Evolutionary conservation across 1,139 yeast species (phyloP), one percentile per base, ranked within the genome.

Genomic region (Citeromyces hawaiiensis): DNA sequence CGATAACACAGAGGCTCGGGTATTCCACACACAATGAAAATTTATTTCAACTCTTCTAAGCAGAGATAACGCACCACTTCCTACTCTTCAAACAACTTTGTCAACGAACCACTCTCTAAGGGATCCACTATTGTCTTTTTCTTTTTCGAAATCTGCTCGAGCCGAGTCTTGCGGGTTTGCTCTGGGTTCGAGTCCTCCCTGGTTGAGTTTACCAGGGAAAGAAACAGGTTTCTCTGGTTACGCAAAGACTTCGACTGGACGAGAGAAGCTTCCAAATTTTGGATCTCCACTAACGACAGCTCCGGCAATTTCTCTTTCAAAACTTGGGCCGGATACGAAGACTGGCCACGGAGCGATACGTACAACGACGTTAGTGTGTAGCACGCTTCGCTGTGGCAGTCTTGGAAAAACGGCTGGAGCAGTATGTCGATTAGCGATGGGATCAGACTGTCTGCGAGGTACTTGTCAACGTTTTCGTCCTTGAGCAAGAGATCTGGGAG

Each of bases 371-470:
- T 83, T 44, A 88, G 68, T 1, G 94, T 85, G 45, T 83, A 79
- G 7, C 94, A 91, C 1, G 94, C 95, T 56, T 91, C 98, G 18
- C 82, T 73, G 49, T 87, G 94, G 1, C 93, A 83, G 50, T 91
- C 97, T 37, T 74, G 72, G 56, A 83, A 86, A 48, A 85, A 81
- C 42, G 78, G 81, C 52, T 85, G 94, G 43, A 72, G 65, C 40
- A 91, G 62, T 4, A 88, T 76, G 30, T 58, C 57, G 16, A 72
- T 49, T 39, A 73, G 59, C 0, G 75, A 56, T 45, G 67, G 68
- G 43, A 72, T 65, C 45, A 72, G 57, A 43, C 66, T 60, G 40
- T 78, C 81, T 48, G 83, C 73, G 41, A 88, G 65, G 54, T 76
- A 86, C 47, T 72, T 73, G 59, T 87, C 96, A 37, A 87, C 93